Conservation (phyloP, 345 rosid species). For the Camelina neglecta region DNA sequence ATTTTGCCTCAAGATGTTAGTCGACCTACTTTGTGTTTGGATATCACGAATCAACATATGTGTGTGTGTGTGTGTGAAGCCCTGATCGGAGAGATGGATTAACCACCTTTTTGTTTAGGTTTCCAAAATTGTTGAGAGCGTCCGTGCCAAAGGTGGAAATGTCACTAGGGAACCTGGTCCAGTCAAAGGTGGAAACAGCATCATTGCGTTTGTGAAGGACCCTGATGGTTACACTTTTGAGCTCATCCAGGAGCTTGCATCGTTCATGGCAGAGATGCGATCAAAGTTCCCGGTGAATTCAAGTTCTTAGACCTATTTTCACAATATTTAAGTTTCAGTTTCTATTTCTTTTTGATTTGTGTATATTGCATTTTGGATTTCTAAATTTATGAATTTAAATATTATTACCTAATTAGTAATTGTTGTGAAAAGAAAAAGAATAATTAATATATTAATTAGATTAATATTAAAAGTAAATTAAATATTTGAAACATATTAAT, state of each 20-base stretch:
- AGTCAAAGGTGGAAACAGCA: constrained; percentile 77
- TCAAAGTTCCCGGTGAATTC: too few relatives aligned
- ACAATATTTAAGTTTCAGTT: too few relatives aligned
- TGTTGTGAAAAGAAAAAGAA: too few relatives aligned
- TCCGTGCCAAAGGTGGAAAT: constrained; percentile 78
- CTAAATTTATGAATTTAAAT: too few relatives aligned
- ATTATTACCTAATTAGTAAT: too few relatives aligned
- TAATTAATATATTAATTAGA: too few relatives aligned
- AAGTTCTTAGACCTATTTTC: too few relatives aligned
- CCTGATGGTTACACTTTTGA: constrained; percentile 94
- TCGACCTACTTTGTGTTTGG: neutral
- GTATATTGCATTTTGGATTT: too few relatives aligned
- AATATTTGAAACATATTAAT: too few relatives aligned
- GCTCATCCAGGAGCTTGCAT: constrained; percentile 56
- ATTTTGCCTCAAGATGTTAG: constrained; percentile 89
- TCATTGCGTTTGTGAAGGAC: constrained; percentile 92
- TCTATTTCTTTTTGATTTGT: too few relatives aligned
- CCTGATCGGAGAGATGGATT: constrained; percentile 6
- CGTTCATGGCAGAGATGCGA: too few relatives aligned
- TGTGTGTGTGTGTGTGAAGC: constrained; percentile 1
- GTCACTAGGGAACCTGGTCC: constrained; percentile 93
- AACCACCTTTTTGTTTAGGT: constrained; percentile 49
- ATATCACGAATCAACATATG: constrained; percentile 7
- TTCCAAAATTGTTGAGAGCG: constrained; percentile 72
- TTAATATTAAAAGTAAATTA: too few relatives aligned